Conservation (phyloP, 805 yeast genomes). For the Starmerella potacharoeniae region DNA sequence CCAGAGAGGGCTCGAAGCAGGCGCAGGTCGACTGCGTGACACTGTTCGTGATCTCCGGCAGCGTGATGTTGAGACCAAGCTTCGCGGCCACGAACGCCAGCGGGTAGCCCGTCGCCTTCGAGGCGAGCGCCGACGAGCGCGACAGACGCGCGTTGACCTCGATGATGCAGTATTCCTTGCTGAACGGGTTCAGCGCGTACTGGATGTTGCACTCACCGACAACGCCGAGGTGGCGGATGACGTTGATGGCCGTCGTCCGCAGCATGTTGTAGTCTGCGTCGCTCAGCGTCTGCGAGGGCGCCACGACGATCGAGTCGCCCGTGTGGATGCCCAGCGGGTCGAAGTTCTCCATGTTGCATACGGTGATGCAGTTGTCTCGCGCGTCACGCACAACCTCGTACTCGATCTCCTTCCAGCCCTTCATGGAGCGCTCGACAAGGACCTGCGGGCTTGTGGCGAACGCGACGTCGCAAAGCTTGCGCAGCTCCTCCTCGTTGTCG, state of each 20-base stretch:
- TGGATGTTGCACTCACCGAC: conserved; percentile 99
- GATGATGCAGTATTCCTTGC: conserved; percentile 90
- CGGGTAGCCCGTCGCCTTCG: conserved; percentile 98
- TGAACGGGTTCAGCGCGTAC: conserved; percentile 86
- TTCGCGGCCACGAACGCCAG: conserved; percentile 97
- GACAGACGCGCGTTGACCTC: conserved; percentile 97
- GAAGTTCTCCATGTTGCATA: conserved; percentile 97
- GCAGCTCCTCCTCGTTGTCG: conserved; percentile 69
- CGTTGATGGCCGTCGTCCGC: conserved; percentile 94
- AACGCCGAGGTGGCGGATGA: conserved; percentile 93
- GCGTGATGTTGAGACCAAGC: conserved; percentile 82
- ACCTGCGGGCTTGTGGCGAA: conserved; percentile 96
- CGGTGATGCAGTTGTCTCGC: conserved; percentile 94
- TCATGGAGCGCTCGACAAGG: conserved; percentile 88
- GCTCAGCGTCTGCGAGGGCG: conserved; percentile 93
- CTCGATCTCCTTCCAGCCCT: conserved; percentile 99
- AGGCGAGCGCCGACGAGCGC: conserved; percentile 97
- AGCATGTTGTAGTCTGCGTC: conserved; percentile 97
- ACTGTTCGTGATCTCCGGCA: conserved; percentile 82
- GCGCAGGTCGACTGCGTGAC: conserved; percentile 92
- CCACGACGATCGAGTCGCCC: conserved; percentile 97
- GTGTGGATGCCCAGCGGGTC: conserved; percentile 98
- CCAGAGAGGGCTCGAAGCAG: conserved; percentile 94
- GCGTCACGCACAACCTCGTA: conserved; percentile 98
- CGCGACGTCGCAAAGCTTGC: conserved; percentile 77